Evolutionary conservation across 208 protist genomes (phyloP).

Genomic region (Vickermania spadyakhi): DNA sequence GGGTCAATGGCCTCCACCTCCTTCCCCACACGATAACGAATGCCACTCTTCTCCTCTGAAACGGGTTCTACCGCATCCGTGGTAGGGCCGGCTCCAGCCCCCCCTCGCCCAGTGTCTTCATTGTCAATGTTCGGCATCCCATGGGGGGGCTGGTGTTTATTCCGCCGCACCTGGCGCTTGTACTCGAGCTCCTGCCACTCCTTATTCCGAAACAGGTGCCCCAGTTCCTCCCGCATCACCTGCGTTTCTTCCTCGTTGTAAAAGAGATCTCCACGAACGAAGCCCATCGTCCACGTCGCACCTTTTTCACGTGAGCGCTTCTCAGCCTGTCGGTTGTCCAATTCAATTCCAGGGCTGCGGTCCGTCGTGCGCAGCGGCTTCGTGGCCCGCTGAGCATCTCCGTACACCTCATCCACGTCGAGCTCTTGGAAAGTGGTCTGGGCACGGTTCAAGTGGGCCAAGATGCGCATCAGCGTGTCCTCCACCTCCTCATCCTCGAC

Average conservation of each 20-base stretch:
- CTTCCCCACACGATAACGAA: background rate
- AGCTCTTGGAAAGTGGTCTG: conserved; percentile 77
- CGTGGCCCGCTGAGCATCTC: conserved; percentile 55
- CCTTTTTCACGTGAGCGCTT: conserved; percentile 41
- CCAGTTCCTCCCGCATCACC: conserved; percentile 83
- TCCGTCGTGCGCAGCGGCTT: conserved; percentile 66
- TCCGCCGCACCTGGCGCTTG: conserved; percentile 80
- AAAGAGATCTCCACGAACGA: conserved; percentile 81
- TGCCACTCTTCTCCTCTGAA: conserved; percentile 18
- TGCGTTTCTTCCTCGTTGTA: conserved; percentile 89
- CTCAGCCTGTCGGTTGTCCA: conserved; percentile 7
- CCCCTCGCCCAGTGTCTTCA: background rate
- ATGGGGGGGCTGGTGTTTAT: conserved; percentile 69
- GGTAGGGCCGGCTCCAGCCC: background rate
- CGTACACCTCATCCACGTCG: conserved; percentile 81
- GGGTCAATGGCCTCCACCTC: conserved; percentile 56
- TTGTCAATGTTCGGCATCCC: conserved; percentile 31
- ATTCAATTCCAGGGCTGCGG: conserved; percentile 49
- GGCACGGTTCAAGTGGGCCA: conserved; percentile 83
- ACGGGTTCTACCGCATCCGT: background rate
- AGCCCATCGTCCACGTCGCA: conserved; percentile 82
- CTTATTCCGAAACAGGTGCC: conserved; percentile 82
- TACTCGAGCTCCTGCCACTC: conserved; percentile 88
- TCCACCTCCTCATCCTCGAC: conserved; percentile 87
- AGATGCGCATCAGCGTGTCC: conserved; percentile 77